Evolutionary conservation across 441 rosid genomes (phyloP), one percentile per base, ranked within the genome.

Genomic region (Populus hybrid): DNA sequence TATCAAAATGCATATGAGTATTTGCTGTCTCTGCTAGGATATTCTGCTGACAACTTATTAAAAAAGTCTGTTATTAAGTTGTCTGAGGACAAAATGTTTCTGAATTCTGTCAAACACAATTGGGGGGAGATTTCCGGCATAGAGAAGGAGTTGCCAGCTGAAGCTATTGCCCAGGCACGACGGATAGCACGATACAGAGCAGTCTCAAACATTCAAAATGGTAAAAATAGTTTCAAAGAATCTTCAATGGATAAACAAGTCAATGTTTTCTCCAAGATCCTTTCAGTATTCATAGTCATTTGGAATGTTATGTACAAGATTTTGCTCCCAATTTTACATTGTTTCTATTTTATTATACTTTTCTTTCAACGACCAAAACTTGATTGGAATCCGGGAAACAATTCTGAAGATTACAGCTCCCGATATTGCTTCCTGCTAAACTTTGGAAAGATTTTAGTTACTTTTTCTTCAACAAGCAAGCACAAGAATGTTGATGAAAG

Each of bases 161-260:
- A 91, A 84, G 93, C 94, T 75, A 88, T 95, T 76, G 88, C 90
- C 65, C 97, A 88, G 86, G 99, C 97, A 64, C 84, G 99, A 76
- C 88, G 90, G 81, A 87, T 94, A 77, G 97, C 90, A 78, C 88
- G 97, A 76, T 85, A 83, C 84, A 88, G 90, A 82, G 87, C 87
- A 74, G 73, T 82, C 50, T 68, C 80, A 77, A 81, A 84, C 53
- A 72, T 78, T 84, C 88, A 76, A 74, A 78, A 74, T 82, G 82
- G 76, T 82, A 77, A 80, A 82, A 83, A 76, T 76, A 66, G 76
- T 73, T 67, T 64, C 68, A 76, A 77, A 2, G 86, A 85, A 29
- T 77, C 80, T 79, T 79, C 83, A 74, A 72, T 75, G 76, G 61
- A 64, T 72, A 63, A 75, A 45, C 78, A 16, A 74, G 80, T 84